Base-by-base conservation (phyloP, 2,329 filamentous ascomycete genomes). In the Penicillium sp. region DNA sequence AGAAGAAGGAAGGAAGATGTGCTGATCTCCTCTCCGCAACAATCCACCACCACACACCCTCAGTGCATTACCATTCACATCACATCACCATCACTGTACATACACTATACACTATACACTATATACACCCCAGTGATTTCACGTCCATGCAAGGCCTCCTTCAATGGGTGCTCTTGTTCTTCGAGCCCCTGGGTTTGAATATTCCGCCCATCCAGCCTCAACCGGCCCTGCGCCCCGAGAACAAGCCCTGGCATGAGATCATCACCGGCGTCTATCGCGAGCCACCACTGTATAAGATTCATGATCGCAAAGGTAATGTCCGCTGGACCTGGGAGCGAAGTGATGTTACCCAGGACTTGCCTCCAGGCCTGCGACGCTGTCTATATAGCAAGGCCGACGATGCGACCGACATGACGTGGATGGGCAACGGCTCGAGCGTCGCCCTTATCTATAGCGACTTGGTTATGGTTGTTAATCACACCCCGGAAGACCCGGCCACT, bases 391-490 rank as follows among this genome's bases (percentile, higher is more conserved):
- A 36, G 12, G 60, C 54, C 20, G 63, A 65, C 41, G 62, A 65
- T 43, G 62, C 62, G 12, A 65, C 61, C 6, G 62, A 65, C 7
- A 51, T 65, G 27, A 65, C 63, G 33, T 65, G 55, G 56, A 59
- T 65, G 49, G 52, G 54, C 17, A 58, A 54, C 7, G 62, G 62
- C 1, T 56, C 45, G n/a, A 56, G 49, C 7, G 45, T 65, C 5
- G 62, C 54, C 5, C 61, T 59, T 18, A 48, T 64, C 32, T 64
- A 64, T 40, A 58, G 58, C n/a, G 46, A 56, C 13, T 45, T 63
- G n/a, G 45, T 50, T 27, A 10, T 65, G 7, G 53, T 63, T 40
- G 49, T 65, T 48, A 65, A 65, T 41, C 59, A 64, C 26, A 61
- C 56, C 1, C 62, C 62, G 13, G 53, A 64, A 13, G 33, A 58